Conservation (phyloP, 1,139 yeast genomes). For the Lodderomyces parapsilosis region DNA sequence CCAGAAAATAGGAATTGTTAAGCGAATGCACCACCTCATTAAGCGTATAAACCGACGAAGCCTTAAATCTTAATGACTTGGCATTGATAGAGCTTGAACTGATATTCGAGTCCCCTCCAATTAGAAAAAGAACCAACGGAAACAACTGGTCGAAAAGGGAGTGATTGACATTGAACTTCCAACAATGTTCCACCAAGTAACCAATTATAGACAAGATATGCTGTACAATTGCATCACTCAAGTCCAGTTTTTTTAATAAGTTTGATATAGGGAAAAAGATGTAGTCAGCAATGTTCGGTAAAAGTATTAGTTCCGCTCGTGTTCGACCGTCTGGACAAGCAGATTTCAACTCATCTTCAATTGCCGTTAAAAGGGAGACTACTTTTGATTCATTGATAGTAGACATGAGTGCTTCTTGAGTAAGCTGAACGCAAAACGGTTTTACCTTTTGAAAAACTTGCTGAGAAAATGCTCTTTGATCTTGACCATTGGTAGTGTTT, state of each 20-base stretch:
- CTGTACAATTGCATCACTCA: slow-evolving; percentile 21
- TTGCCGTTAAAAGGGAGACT: slow-evolving; percentile 12
- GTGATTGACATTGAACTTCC: slow-evolving; percentile 30
- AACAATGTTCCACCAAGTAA: slow-evolving; percentile 28
- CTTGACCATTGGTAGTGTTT: not conserved
- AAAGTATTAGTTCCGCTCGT: slow-evolving; percentile 19
- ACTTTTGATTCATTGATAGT: slow-evolving; percentile 15
- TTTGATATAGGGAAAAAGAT: slow-evolving; percentile 41
- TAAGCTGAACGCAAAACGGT: slow-evolving; percentile 34
- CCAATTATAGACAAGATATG: slow-evolving; percentile 29
- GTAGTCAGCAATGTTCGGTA: slow-evolving; percentile 40
- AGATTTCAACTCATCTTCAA: slow-evolving; percentile 14
- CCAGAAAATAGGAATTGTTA: slow-evolving; percentile 20
- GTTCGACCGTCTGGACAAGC: slow-evolving; percentile 18
- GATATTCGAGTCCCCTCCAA: slow-evolving; percentile 10
- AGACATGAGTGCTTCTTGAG: slow-evolving; percentile 19
- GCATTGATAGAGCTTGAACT: slow-evolving; percentile 3
- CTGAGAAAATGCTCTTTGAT: slow-evolving; percentile 23
- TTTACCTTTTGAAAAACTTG: slow-evolving; percentile 30
- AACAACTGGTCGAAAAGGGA: slow-evolving; percentile 34
- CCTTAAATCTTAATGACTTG: slow-evolving; percentile 19
- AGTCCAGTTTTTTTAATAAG: slow-evolving; percentile 27
- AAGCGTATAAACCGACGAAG: slow-evolving; percentile 16
- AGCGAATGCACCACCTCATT: slow-evolving; percentile 4
- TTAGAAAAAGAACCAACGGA: slow-evolving; percentile 32